Evolutionary conservation across 2,329 filamentous ascomycete species (phyloP).

Genomic region (Fusarium sp.): DNA sequence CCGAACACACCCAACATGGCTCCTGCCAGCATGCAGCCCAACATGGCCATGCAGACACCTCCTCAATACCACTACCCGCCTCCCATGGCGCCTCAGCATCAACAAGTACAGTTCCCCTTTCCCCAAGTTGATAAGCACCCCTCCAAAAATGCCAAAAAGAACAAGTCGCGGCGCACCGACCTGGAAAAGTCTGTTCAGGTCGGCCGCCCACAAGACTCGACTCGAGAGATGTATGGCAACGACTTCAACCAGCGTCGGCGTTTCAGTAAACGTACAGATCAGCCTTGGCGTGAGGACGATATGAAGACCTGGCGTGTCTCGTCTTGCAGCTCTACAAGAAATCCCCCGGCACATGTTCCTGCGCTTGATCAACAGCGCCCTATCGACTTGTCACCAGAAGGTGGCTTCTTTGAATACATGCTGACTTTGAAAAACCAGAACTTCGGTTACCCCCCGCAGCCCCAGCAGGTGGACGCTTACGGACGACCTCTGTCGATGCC

Average conservation of each 20-base stretch:
- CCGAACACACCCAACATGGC: constrained; percentile 78
- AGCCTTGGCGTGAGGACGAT: constrained; percentile 47
- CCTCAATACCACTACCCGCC: constrained; percentile 72
- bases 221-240: constrained; percentile 49
- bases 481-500: constrained; percentile 53
- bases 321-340: constrained; percentile 34
- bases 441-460: constrained; percentile 64
- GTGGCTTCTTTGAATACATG: constrained; percentile 77
- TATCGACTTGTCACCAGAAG: constrained; percentile 76
- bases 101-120: constrained; percentile 68
- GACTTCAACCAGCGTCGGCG: constrained; percentile 56
- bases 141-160: constrained; percentile 59
- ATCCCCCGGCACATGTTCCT: constrained; percentile 18
- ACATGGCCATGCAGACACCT: constrained; percentile 73
- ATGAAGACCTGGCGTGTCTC: constrained; percentile 34
- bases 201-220: constrained; percentile 53
- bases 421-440: constrained; percentile 79
- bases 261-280: constrained; percentile 60
- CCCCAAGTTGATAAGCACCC: constrained; percentile 51
- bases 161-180: constrained; percentile 57
- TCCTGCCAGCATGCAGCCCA: constrained; percentile 63
- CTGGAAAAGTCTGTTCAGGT: constrained; percentile 59
- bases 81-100: constrained; percentile 70
- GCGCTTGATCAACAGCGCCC: constrained; percentile 36
- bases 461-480: constrained; percentile 53